Base-by-base conservation (phyloP, 371 early-diverging fungal species). In the Umbelopsis sp. region DNA sequence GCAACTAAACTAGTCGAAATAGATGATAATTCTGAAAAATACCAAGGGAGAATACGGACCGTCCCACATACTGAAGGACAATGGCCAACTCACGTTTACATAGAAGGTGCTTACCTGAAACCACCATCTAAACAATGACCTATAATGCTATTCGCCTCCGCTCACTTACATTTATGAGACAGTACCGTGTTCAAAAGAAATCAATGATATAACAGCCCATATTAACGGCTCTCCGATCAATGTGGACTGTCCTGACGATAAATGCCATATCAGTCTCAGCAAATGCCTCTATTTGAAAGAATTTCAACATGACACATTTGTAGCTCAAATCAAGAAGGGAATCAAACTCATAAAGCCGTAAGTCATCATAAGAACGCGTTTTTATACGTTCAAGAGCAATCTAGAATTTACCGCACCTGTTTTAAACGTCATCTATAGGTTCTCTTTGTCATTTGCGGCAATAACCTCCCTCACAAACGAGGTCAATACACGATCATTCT, bases 81-180 rank as follows among this genome's bases (percentile, higher is more conserved):
- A 50, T 83, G 83, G 83, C 77, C 81, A 16, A 80, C 77, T 0
- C 76, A 78, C 48, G 77, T 83, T 2, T 83, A 83, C 53, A 69
- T 73, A 11, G 70, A 78, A 80, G 73, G 83, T 82, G 63, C 22
- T 29, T 29, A 29, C 29, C 1, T 65, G 20, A n/a, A 22, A 4
- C n/a, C 41, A 44, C 57, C 11, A 35, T 41, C 8, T 63, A 38
- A 25, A 11, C 4, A 24, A 12, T 22, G 44, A 29, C 18, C 14
- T 22, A 22, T 22, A 44, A 22, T 45, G 35, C 22, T 44, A 50
- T 52, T 53, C 14, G 18, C 16, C 10, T 16, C 50, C 50, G 35
- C 44, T 22, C 22, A 38, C 10, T 37, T 24, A 1, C 22, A 1
- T 44, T 22, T 72, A 18, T 41, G 41, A 12, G 41, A 65, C 65